These are phyloP conservation scores for Fusarium pilosicola DNA, from an alignment of 2,329 filamentous ascomycete species.

Conservation along the genomic window DNA sequence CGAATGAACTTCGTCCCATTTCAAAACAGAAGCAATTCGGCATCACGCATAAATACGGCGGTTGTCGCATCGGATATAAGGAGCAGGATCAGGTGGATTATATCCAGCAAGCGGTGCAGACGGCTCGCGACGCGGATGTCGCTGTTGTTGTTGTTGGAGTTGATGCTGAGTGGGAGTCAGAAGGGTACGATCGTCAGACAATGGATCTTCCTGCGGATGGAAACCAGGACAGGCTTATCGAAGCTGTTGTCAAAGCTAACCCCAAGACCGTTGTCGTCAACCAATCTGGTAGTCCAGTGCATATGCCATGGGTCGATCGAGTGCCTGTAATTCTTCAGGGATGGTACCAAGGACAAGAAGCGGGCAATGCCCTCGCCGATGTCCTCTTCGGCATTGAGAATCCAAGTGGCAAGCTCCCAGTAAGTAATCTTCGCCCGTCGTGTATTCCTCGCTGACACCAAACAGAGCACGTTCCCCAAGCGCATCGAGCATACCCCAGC, in stretches of 20 bases:
- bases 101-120: conserved; percentile 71
- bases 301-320: conserved; percentile 74
- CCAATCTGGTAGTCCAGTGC: conserved; percentile 51
- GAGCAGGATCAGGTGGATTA: conserved; percentile 70
- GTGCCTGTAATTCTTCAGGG: conserved; percentile 73
- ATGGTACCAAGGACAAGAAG: conserved; percentile 68
- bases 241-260: conserved; percentile 70
- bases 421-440: neutral
- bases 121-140: conserved; percentile 71
- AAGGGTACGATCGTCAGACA: conserved; percentile 78
- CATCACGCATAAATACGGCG: conserved; percentile 73
- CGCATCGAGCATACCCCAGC: conserved; percentile 73
- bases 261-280: conserved; percentile 74
- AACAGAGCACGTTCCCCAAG: conserved; percentile 71
- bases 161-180: conserved; percentile 80
- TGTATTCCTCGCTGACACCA: neutral
- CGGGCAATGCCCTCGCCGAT: conserved; percentile 73
- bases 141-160: conserved; percentile 75
- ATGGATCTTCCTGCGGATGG: conserved; percentile 72
- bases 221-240: conserved; percentile 67
- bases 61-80: conserved; percentile 77
- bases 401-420: conserved; percentile 77
- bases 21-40: conserved; percentile 67
- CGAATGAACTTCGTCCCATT: conserved; percentile 70
- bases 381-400: conserved; percentile 74